Conservation (phyloP, 2,329 filamentous ascomycete genomes). For the Golovinomyces cichoracearum region DNA sequence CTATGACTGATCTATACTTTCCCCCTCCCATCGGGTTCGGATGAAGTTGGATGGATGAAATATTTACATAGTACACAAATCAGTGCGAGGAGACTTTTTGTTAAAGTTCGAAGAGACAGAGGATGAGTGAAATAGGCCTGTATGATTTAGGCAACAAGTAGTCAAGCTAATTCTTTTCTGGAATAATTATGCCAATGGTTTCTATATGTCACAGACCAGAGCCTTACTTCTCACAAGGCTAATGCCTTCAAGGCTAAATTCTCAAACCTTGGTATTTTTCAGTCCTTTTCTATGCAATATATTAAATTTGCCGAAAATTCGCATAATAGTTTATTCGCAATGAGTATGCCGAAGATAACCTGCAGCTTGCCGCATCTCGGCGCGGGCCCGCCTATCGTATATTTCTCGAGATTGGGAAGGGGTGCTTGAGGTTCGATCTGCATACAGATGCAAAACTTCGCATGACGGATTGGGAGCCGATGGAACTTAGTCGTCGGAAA, state of each 20-base stretch:
- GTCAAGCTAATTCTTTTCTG: neutral
- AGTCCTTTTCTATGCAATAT: neutral
- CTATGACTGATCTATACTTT: neutral
- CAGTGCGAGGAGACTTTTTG: neutral
- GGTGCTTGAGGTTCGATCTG: too few relatives aligned
- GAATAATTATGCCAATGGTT: conserved; percentile 1
- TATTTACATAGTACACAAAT: neutral
- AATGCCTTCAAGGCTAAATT: neutral
- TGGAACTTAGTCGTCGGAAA: too few relatives aligned
- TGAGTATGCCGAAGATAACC: too few relatives aligned
- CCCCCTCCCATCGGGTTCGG: neutral
- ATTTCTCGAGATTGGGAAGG: too few relatives aligned
- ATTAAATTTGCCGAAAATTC: neutral
- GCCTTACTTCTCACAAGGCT: too few relatives aligned
- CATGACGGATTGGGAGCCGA: too few relatives aligned
- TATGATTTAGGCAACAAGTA: neutral
- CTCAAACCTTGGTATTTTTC: neutral
- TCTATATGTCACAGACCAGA: neutral
- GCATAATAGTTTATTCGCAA: neutral
- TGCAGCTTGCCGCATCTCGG: too few relatives aligned
- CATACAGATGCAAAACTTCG: too few relatives aligned
- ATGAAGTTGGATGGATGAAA: neutral
- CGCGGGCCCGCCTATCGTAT: too few relatives aligned
- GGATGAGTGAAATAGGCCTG: conserved; percentile 1
- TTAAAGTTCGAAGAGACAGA: neutral